A percentile compares a stretch with the other conserved stretches of the same genome.
phyloP scores from a whole-genome alignment of 2,329 filamentous ascomycete genomes.

The Alternaria postmessia region DNA sequence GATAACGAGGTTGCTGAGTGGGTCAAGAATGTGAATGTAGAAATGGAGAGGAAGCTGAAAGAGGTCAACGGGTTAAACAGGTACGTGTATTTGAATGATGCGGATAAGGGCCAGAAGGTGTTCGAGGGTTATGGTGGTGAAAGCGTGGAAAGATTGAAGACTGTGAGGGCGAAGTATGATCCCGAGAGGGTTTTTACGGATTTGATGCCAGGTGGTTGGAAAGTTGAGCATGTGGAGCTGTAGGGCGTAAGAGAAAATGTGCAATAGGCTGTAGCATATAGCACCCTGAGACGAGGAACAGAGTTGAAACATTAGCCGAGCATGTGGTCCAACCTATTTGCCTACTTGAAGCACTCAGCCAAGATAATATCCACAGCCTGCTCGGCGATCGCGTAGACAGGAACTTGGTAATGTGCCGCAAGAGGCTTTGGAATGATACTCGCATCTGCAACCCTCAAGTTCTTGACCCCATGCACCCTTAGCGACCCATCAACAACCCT shows the following conservation, averaged over 20 bases:
- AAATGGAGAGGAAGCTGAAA: not conserved
- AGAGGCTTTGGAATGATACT: constrained; percentile 36
- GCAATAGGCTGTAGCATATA: not conserved
- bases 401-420: constrained; percentile 33
- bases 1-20: not conserved
- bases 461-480: constrained; percentile 59
- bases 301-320: not conserved
- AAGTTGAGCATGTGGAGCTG: not conserved
- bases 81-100: not conserved
- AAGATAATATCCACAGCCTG: not conserved
- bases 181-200: not conserved
- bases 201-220: not conserved
- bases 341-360: not conserved
- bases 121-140: not conserved
- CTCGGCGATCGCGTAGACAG: constrained; percentile 24
- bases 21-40: not conserved
- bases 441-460: constrained; percentile 56
- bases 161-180: not conserved
- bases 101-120: not conserved
- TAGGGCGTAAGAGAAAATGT: not conserved
- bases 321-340: not conserved
- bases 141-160: not conserved
- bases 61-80: not conserved
- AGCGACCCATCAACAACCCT: constrained; percentile 58
- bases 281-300: not conserved